Base-by-base conservation (phyloP, 495 filamentous ascomycete species). In the Terfezia boudieri region DNA sequence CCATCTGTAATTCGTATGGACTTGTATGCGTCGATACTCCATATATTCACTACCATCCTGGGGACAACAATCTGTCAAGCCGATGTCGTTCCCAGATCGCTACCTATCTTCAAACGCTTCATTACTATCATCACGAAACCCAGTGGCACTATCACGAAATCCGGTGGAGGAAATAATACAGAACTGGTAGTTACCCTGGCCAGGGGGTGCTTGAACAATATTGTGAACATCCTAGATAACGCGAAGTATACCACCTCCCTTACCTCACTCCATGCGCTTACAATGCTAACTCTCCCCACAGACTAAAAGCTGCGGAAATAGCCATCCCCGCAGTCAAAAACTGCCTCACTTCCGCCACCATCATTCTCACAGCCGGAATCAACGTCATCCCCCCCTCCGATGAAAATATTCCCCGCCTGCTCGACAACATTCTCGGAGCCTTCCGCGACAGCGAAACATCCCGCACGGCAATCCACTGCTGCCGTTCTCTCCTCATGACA, bases 1-100 rank as follows among this genome's bases (percentile, higher is more conserved):
- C 90, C 90, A 0, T 79, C 83, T 0, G 84, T 99, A 59, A 99
- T 99, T 69, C 86, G 87, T 66, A 86, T 86, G 51, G 90, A 99
- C 66, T 75, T 99, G 9, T 86, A 99, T 65, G 89, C 90, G 49
- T 94, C 88, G 63, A 94, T 96, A 60, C 73, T 96, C 37, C 89
- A 99, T 67, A 93, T 96, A 23, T 96, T 96, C 65, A 81, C 81
- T 46, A 94, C 84, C 5, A 92, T 95, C 51, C 80, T 99, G 6
- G 82, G 82, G 12, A 94, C 86, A 0, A 79, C 82, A 1, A 72
- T 80, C 26, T 95, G 88, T 63, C 92, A 96, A 68, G 75, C 80
- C 12, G 74, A 83, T 20, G 83, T 95, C 43, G 84, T 95, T 2
- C 88, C 92, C 1, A 86, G 92, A 67, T 79, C 87, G 7, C 74